Evolutionary conservation across 345 rosid genomes (phyloP).

Genomic region (Citrus unshiu): DNA sequence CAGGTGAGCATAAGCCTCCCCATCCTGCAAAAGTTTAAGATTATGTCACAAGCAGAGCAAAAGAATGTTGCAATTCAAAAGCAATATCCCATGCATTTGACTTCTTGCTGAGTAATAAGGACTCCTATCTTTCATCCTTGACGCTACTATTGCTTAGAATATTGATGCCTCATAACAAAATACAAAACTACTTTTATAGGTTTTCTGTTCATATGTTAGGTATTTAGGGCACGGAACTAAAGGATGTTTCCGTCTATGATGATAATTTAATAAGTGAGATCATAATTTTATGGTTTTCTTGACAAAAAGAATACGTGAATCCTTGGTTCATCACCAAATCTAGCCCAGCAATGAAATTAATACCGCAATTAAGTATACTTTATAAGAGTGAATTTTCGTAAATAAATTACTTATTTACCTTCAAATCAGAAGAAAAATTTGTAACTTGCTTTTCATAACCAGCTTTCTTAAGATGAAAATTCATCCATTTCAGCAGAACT

Average conservation of each 20-base stretch:
- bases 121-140: not conserved
- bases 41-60: constrained; percentile 17
- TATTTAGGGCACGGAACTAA: not conserved
- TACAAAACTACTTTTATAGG: not conserved
- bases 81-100: not conserved
- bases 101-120: not conserved
- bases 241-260: not conserved
- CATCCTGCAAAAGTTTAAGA: constrained; percentile 58
- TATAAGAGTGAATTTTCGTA: constrained; percentile 5
- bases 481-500: constrained; percentile 97
- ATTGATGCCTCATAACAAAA: not conserved
- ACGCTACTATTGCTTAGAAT: not conserved
- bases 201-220: not conserved
- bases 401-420: constrained; percentile 49
- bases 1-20: constrained; percentile 93
- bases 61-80: not conserved
- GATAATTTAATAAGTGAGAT: not conserved
- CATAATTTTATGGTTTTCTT: not conserved
- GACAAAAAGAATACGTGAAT: not conserved
- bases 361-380: not conserved
- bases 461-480: constrained; percentile 90
- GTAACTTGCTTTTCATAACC: constrained; percentile 88
- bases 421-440: constrained; percentile 90
- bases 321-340: not conserved
- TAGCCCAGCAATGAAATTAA: not conserved